Conservation (phyloP, 2,329 filamentous ascomycete genomes). For the Hirsutella thompsonii region DNA sequence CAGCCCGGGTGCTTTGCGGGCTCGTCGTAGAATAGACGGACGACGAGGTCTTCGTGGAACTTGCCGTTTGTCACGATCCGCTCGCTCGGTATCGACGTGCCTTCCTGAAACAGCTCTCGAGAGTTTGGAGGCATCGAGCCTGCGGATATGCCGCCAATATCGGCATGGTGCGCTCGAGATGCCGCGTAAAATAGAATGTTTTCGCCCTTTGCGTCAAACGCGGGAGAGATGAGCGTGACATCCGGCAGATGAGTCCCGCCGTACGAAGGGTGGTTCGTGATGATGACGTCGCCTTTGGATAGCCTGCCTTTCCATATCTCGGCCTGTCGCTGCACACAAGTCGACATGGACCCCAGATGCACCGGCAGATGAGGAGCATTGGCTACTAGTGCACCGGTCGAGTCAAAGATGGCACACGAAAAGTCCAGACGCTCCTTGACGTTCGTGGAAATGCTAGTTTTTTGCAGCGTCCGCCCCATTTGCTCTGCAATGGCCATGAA, state of each 20-base stretch:
- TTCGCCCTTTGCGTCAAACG: slow-evolving; percentile 20
- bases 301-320: slow-evolving; percentile 47
- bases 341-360: slow-evolving; percentile 69
- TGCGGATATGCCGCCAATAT: slow-evolving; percentile 64
- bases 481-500: slow-evolving; percentile 82
- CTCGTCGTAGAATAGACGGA: slow-evolving; percentile 56
- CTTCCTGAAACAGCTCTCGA: slow-evolving; percentile 50
- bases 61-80: slow-evolving; percentile 64
- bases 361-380: slow-evolving; percentile 68
- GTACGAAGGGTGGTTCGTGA: slow-evolving; percentile 20
- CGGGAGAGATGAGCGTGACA: slow-evolving; percentile 22
- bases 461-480: slow-evolving; percentile 70
- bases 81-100: slow-evolving; percentile 49
- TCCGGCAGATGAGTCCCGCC: slow-evolving; percentile 26
- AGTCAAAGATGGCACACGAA: slow-evolving; percentile 68
- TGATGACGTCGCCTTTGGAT: slow-evolving; percentile 20
- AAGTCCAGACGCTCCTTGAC: slow-evolving; percentile 75
- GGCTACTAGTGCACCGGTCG: slow-evolving; percentile 57
- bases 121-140: slow-evolving; percentile 75
- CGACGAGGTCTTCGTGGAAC: slow-evolving; percentile 68
- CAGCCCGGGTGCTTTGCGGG: slow-evolving; percentile 66
- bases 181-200: slow-evolving; percentile 40
- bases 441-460: slow-evolving; percentile 65
- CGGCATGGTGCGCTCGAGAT: slow-evolving; percentile 38
- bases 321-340: slow-evolving; percentile 57